Evolutionary conservation across 768 basidiomycete genomes (phyloP).

Genomic region (Astraeus odoratus): DNA sequence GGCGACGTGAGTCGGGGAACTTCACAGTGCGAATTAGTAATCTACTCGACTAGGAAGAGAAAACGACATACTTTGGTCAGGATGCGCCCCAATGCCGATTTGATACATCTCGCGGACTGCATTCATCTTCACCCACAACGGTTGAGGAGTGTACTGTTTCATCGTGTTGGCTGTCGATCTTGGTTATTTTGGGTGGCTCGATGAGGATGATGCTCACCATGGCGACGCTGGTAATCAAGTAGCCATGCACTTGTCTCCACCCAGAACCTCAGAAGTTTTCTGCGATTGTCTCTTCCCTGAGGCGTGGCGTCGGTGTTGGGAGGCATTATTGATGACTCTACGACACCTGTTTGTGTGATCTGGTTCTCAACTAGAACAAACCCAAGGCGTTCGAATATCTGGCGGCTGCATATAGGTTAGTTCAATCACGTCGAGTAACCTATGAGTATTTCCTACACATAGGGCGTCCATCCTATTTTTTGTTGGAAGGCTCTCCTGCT

Average conservation of each 20-base stretch:
- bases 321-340: conserved; percentile 44
- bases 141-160: conserved; percentile 36
- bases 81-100: conserved; percentile 66
- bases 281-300: conserved; percentile 45
- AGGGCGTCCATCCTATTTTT: conserved; percentile 61
- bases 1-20: conserved; percentile 51
- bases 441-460: conserved; percentile 39
- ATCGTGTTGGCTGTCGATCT: conserved; percentile 36
- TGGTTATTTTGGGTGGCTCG: conserved; percentile 7
- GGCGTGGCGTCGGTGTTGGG: conserved; percentile 46
- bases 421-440: conserved; percentile 8
- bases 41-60: background rate
- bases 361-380: conserved; percentile 25
- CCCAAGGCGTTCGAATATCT: conserved; percentile 36
- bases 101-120: conserved; percentile 67
- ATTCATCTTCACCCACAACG: conserved; percentile 46
- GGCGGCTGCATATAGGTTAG: conserved; percentile 22
- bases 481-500: conserved; percentile 46
- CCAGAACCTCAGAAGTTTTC: conserved; percentile 73
- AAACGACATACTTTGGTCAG: conserved; percentile 57
- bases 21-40: conserved; percentile 17
- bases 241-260: conserved; percentile 68
- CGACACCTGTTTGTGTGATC: conserved; percentile 17
- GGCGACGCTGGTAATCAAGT: conserved; percentile 44
- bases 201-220: conserved; percentile 29